Evolutionary conservation across 495 filamentous ascomycete species (phyloP).

Genomic region (Hyphodiscus hymeniophilus): DNA sequence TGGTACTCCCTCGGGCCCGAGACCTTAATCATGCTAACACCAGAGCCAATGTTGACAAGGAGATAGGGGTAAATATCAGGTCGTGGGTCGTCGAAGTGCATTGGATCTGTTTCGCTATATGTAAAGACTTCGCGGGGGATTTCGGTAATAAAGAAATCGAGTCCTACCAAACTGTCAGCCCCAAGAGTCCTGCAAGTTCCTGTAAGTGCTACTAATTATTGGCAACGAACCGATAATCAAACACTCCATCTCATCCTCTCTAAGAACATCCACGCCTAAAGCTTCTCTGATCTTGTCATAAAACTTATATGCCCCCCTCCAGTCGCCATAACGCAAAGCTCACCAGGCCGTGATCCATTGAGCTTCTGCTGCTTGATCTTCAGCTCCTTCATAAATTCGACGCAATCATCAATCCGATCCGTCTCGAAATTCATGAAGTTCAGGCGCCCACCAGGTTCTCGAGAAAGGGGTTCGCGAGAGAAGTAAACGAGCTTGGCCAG

Average conservation of each 20-base stretch:
- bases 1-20: slow-evolving; percentile 77
- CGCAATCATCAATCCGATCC: slow-evolving; percentile 81
- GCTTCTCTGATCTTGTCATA: slow-evolving; percentile 80
- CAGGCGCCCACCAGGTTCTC: slow-evolving; percentile 77
- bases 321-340: slow-evolving; percentile 85
- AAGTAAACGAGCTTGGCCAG: slow-evolving; percentile 97
- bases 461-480: slow-evolving; percentile 71
- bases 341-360: slow-evolving; percentile 56
- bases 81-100: slow-evolving; percentile 68
- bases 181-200: not conserved
- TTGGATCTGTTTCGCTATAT: slow-evolving; percentile 80
- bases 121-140: slow-evolving; percentile 96
- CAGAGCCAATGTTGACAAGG: slow-evolving; percentile 97
- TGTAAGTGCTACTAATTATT: not conserved
- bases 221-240: slow-evolving; percentile 71
- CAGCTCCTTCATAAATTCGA: slow-evolving; percentile 77
- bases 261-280: slow-evolving; percentile 75
- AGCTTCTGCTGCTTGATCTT: slow-evolving; percentile 67
- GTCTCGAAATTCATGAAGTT: slow-evolving; percentile 97
- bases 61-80: slow-evolving; percentile 88
- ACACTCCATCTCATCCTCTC: slow-evolving; percentile 98
- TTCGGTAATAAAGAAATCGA: slow-evolving; percentile 98
- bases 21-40: slow-evolving; percentile 97
- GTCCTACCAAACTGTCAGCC: slow-evolving; percentile 39
- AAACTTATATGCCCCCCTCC: slow-evolving; percentile 94